Base-by-base conservation (phyloP, 1,284 basidiomycete species). In the Neotropicomus parvogracilis region DNA sequence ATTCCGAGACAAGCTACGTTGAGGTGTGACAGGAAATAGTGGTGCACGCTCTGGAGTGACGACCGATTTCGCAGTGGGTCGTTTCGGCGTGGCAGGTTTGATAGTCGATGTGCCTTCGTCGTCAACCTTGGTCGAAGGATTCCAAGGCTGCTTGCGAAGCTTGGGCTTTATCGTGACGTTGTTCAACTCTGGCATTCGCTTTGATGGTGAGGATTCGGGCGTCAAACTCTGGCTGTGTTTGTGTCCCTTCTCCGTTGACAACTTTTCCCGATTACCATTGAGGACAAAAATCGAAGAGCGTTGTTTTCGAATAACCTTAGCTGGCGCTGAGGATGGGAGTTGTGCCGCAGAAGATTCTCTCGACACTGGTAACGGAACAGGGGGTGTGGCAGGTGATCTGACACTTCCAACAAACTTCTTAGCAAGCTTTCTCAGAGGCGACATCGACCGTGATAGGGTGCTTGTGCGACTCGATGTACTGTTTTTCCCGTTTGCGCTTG, bases 361-460 rank as follows among this genome's bases (percentile, higher is more conserved):
- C 28, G 63, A 65, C 28, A 53, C 46, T 13, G 64, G 54, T 21
- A 69, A 39, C 24, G 74, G 69, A 36, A 68, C 59, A 37, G 75
- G 58, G 17, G 85, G 83, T 0, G 81, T 80, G 11, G 72, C 69
- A 24, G 77, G 72, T 4, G 72, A 65, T 46, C 55, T 60, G 24
- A 75, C 63, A 57, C 60, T 57, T 29, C 78, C 77, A 31, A 79
- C 80, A 29, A 90, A 66, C 63, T 72, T 87, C 52, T 78, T 75
- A 4, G 88, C 88, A 58, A 90, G 72, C 63, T 83, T 89, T 44
- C 84, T 75, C 51, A 90, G 76, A 0, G 87, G 88, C 3, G 88
- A 89, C 48, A 89, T 85, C 0, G 87, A 86, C 45, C 81, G 72
- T 2, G 85, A 85, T 26, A 89, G 61, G 2, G 80, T 73, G 54